Evolutionary conservation across 352 stramenopile species (phyloP).

Genomic region (Phytopythium sindhum): DNA sequence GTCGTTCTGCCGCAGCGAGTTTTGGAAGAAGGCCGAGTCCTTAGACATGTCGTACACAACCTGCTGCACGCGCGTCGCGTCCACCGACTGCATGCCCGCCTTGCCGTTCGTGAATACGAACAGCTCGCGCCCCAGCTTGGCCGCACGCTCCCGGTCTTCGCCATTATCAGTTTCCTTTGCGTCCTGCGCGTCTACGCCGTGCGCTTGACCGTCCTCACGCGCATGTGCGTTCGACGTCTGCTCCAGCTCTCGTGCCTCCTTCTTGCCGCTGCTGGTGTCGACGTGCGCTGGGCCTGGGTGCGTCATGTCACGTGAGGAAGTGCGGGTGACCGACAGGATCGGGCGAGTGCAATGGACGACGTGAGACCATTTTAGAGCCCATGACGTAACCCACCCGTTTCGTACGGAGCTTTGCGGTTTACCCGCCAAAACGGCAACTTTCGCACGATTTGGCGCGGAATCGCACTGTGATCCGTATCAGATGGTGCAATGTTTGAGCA

Average conservation of each 20-base stretch:
- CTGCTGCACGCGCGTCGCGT: slow-evolving; percentile 90
- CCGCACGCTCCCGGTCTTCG: slow-evolving; percentile 4
- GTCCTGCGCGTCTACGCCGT: not conserved
- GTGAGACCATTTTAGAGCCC: not conserved
- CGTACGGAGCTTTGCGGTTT: not conserved
- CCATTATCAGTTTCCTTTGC: not conserved
- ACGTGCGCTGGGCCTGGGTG: not conserved
- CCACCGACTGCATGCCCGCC: slow-evolving; percentile 84
- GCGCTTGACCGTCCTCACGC: not conserved
- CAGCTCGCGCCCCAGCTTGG: slow-evolving; percentile 30
- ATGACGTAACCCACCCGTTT: not conserved
- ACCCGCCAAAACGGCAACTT: not conserved
- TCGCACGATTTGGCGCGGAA: not conserved
- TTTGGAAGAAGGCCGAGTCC: slow-evolving; percentile 91
- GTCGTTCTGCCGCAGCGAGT: slow-evolving; percentile 87
- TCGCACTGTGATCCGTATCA: not conserved
- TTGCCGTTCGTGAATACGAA: slow-evolving; percentile 86
- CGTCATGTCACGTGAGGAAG: not conserved
- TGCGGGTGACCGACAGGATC: not conserved
- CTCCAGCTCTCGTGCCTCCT: not conserved
- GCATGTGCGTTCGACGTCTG: not conserved
- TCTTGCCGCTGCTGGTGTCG: not conserved
- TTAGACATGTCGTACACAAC: slow-evolving; percentile 94
- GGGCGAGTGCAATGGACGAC: not conserved
- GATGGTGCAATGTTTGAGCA: slow-evolving; percentile 4